Conservation (phyloP, 805 yeast species). For the Spathaspora sp. region DNA sequence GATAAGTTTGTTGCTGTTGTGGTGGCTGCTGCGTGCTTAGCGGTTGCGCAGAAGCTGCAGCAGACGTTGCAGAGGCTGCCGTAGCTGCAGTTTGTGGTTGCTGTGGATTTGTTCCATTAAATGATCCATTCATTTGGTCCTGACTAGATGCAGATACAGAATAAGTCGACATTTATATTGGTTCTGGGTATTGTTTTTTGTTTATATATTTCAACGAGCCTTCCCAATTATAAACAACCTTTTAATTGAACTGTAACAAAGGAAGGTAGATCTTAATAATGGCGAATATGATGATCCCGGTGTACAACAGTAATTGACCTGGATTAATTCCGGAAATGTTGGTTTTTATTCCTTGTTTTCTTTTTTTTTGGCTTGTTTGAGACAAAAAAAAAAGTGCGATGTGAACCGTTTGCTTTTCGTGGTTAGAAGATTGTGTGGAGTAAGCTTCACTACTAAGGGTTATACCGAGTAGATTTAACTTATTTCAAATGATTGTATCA, state of each 20-base stretch:
- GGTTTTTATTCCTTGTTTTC: background rate
- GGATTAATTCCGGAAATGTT: background rate
- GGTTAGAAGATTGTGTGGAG: background rate
- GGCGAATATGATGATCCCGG: background rate
- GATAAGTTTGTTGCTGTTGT: slow-evolving; percentile 9
- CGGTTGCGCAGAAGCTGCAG: slow-evolving; percentile 8
- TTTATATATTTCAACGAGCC: background rate
- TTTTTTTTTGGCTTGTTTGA: background rate
- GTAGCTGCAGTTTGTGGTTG: slow-evolving; percentile 1
- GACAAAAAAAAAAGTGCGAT: background rate
- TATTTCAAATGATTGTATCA: background rate
- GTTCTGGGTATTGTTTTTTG: background rate
- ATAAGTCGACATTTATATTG: slow-evolving; percentile 5
- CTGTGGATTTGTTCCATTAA: slow-evolving; percentile 2
- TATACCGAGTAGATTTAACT: background rate
- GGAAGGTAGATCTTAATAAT: background rate
- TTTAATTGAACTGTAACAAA: background rate
- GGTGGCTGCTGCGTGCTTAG: slow-evolving; percentile 12
- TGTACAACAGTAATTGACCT: background rate
- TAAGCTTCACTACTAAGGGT: background rate
- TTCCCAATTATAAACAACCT: background rate
- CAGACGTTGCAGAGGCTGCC: background rate
- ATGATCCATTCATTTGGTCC: slow-evolving; percentile 8
- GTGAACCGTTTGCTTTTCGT: background rate
- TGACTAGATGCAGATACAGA: slow-evolving; percentile 1